These are phyloP conservation scores for Phlebiopsis flavidoalba DNA, from an alignment of 768 basidiomycete species.

Conservation along the genomic window DNA sequence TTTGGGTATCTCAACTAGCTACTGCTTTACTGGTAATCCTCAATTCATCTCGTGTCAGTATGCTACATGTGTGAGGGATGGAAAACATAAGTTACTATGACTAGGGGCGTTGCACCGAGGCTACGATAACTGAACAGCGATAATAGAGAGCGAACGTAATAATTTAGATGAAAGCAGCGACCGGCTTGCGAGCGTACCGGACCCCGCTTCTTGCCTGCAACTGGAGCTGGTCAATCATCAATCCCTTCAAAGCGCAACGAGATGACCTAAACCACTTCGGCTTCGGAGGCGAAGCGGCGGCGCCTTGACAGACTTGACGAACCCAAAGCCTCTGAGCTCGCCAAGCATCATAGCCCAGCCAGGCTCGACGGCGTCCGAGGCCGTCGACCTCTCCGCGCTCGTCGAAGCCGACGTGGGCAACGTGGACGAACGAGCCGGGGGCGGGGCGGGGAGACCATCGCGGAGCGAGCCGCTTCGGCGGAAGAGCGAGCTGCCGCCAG, in stretches of 20 bases:
- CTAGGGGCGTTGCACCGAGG: neutral
- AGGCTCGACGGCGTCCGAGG: slow-evolving; percentile 47
- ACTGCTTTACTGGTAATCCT: neutral
- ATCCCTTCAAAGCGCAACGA: neutral
- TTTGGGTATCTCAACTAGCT: neutral
- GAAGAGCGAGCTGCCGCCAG: neutral
- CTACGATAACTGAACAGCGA: neutral
- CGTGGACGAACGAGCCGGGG: slow-evolving; percentile 59
- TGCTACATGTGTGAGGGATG: neutral
- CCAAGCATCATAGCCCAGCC: slow-evolving; percentile 40
- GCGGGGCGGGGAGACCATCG: slow-evolving; percentile 53
- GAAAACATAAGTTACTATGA: neutral
- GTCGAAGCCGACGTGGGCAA: slow-evolving; percentile 59
- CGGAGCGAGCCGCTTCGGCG: slow-evolving; percentile 23
- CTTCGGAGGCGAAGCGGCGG: neutral
- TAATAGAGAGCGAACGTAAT: neutral
- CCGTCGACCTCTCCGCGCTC: slow-evolving; percentile 45
- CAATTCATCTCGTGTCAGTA: neutral
- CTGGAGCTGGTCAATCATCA: neutral
- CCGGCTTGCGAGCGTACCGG: slow-evolving; percentile 2
- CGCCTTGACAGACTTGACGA: slow-evolving; percentile 16
- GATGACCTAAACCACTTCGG: neutral
- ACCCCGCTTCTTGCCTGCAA: neutral
- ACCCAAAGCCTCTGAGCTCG: slow-evolving; percentile 34
- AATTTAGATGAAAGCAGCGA: neutral